Base-by-base conservation (phyloP, 768 basidiomycete genomes). In the Calocybe cyanea region DNA sequence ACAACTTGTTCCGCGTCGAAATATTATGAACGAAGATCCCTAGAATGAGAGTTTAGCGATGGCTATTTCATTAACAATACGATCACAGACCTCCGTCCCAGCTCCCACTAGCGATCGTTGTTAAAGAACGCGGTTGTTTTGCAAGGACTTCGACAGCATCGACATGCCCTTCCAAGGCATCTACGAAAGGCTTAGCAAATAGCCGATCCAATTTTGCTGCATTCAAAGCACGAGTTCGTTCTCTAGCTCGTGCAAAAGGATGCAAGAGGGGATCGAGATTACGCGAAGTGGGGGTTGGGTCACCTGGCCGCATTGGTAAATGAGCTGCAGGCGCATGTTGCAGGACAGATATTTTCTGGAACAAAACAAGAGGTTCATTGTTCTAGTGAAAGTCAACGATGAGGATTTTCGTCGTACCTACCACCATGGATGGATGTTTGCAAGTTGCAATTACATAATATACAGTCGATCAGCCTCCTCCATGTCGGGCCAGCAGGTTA, bases 101-200 rank as follows among this genome's bases (percentile, higher is more conserved):
- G 54, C 90, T 89, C 17, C 90, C 94, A 58, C 92, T 95, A 0
- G 90, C 94, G 15, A 97, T 75, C 20, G 82, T 75, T 14, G 81
- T 82, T 18, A 96, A 69, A 1, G 86, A 80, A 14, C 82, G 80
- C 15, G 83, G 81, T 51, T 81, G 85, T 55, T 79, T 83, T 13
- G 78, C 77, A 48, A 97, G 68, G 15, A 83, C 80, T 66, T 96
- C 94, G n/a, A 97, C 85, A 14, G 92, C 92, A 61, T 97, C 94
- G 31, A 87, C 74, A 63, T 98, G 96, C 1, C 96, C 96, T 49
- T 96, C 94, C 39, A 99, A 63, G 42, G 81, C 77, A 30, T 80
- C 90, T 13, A 99, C 73, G 57, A 98, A 98, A 0, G 96, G 96
- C 57, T 96, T 97, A n/a, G 96, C 85, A 60, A 98, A 97, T 69